Percentiles rank a stretch among this genome's conserved stretches.
Evolutionary conservation across 2,329 filamentous ascomycete species (phyloP).

Genomic region (Tolypocladium ophioglossoides): DNA sequence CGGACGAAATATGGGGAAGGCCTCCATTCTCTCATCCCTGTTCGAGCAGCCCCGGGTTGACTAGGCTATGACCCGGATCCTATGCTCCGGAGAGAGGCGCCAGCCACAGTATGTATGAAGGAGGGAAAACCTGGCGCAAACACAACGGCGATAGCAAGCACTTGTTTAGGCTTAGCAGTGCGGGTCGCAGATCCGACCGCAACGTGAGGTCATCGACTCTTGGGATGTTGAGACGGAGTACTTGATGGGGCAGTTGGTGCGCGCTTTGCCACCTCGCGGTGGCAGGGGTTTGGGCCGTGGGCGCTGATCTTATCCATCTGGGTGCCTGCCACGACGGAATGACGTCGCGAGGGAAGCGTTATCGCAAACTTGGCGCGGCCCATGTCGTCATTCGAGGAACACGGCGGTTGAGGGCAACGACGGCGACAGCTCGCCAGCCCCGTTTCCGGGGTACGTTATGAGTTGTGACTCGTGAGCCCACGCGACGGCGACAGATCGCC

Average conservation of each 20-base stretch:
- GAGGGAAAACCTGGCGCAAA: not conserved
- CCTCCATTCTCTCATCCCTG: not conserved
- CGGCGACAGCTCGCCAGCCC: not conserved
- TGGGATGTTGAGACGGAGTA: not conserved
- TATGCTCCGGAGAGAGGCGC: not conserved
- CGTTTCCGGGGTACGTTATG: not conserved
- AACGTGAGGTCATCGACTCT: not conserved
- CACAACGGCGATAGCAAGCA: not conserved
- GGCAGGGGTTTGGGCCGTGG: not conserved
- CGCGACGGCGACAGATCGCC: not conserved
- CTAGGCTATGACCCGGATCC: not conserved
- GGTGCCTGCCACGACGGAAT: not conserved
- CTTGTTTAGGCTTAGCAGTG: not conserved
- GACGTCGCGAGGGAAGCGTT: not conserved
- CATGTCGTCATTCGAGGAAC: not conserved
- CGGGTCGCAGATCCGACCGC: too few relatives aligned
- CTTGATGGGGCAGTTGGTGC: not conserved
- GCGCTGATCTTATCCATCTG: not conserved
- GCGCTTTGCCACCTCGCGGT: not conserved
- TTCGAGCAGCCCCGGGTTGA: not conserved
- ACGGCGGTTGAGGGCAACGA: not conserved
- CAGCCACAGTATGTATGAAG: not conserved
- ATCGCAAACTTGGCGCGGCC: not conserved
- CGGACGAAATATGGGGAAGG: not conserved
- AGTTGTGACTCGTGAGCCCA: too few relatives aligned